These are phyloP conservation scores for Volvox carteri DNA, from an alignment of 163 green algal genomes.

Conservation along the genomic window DNA sequence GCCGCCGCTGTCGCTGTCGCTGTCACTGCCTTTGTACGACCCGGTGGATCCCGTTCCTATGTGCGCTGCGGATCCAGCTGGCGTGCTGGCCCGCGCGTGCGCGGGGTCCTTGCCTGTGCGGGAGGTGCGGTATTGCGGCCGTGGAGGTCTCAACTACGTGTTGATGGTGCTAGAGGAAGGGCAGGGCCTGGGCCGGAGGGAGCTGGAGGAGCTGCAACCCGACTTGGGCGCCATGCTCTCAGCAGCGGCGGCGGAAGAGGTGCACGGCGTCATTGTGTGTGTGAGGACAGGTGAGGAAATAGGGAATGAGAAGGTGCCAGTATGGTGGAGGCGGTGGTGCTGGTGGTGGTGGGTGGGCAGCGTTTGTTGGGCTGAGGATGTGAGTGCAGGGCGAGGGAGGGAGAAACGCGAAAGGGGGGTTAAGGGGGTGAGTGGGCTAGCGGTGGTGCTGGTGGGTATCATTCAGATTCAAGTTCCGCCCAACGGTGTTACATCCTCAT, in stretches of 20 bases:
- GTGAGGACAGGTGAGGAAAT: constrained; percentile 54
- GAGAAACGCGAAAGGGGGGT: too few relatives aligned
- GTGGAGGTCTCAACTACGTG: constrained; percentile 59
- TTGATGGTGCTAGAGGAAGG: constrained; percentile 53
- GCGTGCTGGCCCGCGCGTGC: constrained; percentile 4
- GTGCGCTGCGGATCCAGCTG: constrained; percentile 7
- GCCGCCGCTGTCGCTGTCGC: not conserved
- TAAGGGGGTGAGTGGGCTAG: too few relatives aligned
- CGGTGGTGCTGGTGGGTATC: too few relatives aligned
- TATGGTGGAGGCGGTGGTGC: too few relatives aligned
- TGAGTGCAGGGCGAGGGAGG: too few relatives aligned
- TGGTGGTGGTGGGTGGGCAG: too few relatives aligned
- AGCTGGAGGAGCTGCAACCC: constrained; percentile 59
- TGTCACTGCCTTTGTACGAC: constrained; percentile 51
- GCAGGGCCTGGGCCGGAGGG: constrained; percentile 7
- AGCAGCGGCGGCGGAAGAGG: constrained; percentile 11
- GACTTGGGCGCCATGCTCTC: constrained; percentile 53
- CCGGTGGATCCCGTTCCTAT: constrained; percentile 44
- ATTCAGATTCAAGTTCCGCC: too few relatives aligned
- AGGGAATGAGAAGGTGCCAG: too few relatives aligned
- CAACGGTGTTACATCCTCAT: too few relatives aligned
- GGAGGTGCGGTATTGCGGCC: constrained; percentile 53
- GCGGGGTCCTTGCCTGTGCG: constrained; percentile 35
- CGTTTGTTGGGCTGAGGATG: too few relatives aligned
- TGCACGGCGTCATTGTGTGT: constrained; percentile 78